These are phyloP conservation scores for Colletotrichum lindemuthianum DNA, from an alignment of 2,329 filamentous ascomycete species.

Conservation along the genomic window DNA sequence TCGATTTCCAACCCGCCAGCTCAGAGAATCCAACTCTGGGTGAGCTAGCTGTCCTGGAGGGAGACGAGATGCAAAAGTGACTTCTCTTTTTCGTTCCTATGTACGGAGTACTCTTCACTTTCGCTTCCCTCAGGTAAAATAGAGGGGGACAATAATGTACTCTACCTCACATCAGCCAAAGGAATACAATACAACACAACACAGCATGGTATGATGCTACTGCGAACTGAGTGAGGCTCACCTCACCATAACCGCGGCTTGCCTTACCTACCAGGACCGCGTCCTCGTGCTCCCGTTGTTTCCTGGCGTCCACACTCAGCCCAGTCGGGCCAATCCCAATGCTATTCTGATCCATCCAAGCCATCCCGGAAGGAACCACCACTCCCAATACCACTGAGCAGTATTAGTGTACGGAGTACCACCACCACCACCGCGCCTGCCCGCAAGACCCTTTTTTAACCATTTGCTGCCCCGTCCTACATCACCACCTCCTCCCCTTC, in stretches of 20 bases:
- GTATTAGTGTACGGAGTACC: not conserved
- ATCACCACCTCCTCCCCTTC: constrained; percentile 29
- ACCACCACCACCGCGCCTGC: constrained; percentile 21
- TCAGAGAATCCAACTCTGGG: not conserved
- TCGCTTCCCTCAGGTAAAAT: not conserved
- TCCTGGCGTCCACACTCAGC: constrained; percentile 20
- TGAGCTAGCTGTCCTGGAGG: not conserved
- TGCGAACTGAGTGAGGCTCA: too few relatives aligned
- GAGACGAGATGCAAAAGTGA: constrained; percentile 25
- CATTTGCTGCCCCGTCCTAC: constrained; percentile 34
- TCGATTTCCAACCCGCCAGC: not conserved
- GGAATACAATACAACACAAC: too few relatives aligned
- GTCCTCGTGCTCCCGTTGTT: too few relatives aligned
- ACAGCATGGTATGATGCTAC: too few relatives aligned
- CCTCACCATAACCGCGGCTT: constrained; percentile 20
- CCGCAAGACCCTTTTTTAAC: constrained; percentile 37
- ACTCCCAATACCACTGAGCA: too few relatives aligned
- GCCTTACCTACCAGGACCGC: not conserved
- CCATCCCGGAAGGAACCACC: constrained; percentile 13
- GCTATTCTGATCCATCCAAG: constrained; percentile 34
- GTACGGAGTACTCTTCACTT: constrained; percentile 5
- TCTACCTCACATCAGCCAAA: not conserved
- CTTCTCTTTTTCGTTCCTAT: constrained; percentile 28
- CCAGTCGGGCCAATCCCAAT: constrained; percentile 28
- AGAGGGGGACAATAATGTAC: not conserved